These are phyloP conservation scores for Luzula sylvatica DNA, from an alignment of 176 grass and related monocot species.

Conservation along the genomic window DNA sequence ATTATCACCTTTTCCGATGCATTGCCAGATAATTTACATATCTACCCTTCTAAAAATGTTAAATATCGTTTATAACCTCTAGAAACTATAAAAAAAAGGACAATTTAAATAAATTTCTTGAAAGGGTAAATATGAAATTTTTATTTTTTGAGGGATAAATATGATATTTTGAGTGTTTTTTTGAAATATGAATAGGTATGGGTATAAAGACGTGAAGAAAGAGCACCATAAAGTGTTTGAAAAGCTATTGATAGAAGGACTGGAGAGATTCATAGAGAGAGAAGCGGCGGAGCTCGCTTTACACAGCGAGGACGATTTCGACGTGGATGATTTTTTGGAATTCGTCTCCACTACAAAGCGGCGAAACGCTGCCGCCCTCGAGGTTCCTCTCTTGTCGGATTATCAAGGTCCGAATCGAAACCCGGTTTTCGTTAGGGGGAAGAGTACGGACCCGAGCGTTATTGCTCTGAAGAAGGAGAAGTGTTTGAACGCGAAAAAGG, in stretches of 20 bases:
- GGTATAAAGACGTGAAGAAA: slow-evolving; percentile 41
- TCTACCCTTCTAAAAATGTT: too few relatives aligned
- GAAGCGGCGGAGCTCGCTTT: slow-evolving; percentile 78
- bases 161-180: too few relatives aligned
- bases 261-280: slow-evolving; percentile 70
- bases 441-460: slow-evolving; percentile 30
- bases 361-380: slow-evolving; percentile 53
- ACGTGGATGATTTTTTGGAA: too few relatives aligned
- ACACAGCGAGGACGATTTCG: slow-evolving; percentile 44
- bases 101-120: too few relatives aligned
- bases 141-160: too few relatives aligned
- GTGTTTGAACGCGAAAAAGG: slow-evolving; percentile 45
- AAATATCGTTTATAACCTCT: too few relatives aligned
- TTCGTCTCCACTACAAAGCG: not conserved
- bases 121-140: too few relatives aligned
- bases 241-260: slow-evolving; percentile 63
- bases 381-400: slow-evolving; percentile 61
- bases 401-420: slow-evolving; percentile 26
- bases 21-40: too few relatives aligned
- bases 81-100: too few relatives aligned
- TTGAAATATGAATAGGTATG: too few relatives aligned
- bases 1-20: too few relatives aligned
- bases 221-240: slow-evolving; percentile 71
- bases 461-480: slow-evolving; percentile 18
- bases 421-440: slow-evolving; percentile 46